Base-by-base conservation (phyloP, 768 basidiomycete species). In the Lanmaoa pseudosensibilis region DNA sequence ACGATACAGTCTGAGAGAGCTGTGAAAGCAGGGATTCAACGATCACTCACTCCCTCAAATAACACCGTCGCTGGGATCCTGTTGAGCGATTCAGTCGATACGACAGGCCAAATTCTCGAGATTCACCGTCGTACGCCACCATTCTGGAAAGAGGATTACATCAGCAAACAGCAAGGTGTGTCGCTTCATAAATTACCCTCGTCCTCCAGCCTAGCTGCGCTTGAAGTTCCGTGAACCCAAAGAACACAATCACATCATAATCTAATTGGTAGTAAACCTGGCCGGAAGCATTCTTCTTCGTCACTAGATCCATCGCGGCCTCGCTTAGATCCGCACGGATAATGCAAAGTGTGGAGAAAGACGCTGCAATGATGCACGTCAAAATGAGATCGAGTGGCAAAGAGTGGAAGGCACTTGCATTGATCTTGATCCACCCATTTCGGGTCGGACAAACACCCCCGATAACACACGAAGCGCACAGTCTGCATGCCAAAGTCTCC, bases 361-460 rank as follows among this genome's bases (percentile, higher is more conserved):
- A 32, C 7, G 37, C 62, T 63, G 18, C 3, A 27, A 18, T 21
- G 3, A 0, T 38, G 3, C 30, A 13, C 5, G 21, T 58, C 43
- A 56, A 36, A 44, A 38, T 16, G 13, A 4, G 3, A 21, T 19
- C 33, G 18, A 8, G 11, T 34, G 18, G 5, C 4, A 7, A 8
- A 32, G 10, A 33, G 13, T 2, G 13, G 15, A 34, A 30, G 36
- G n/a, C 38, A 52, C 54, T 44, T 8, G n/a, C 61, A 25, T 55
- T 7, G 19, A 36, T 63, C 62, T 45, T 59, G 50, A 45, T 63
- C 62, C 25, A 63, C 36, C 62, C 62, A 63, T 37, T 44, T 19
- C 2, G 61, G 62, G 12, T 59, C 10, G 7, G 54, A 30, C 30
- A 59, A 12, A 19, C 4, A 16, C 6, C 62, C 62, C 13, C 50